Percentiles rank a stretch among this genome's conserved stretches.
These are phyloP conservation scores for Leccinum boreale DNA, from an alignment of 768 basidiomycete species.

Conservation along the genomic window DNA sequence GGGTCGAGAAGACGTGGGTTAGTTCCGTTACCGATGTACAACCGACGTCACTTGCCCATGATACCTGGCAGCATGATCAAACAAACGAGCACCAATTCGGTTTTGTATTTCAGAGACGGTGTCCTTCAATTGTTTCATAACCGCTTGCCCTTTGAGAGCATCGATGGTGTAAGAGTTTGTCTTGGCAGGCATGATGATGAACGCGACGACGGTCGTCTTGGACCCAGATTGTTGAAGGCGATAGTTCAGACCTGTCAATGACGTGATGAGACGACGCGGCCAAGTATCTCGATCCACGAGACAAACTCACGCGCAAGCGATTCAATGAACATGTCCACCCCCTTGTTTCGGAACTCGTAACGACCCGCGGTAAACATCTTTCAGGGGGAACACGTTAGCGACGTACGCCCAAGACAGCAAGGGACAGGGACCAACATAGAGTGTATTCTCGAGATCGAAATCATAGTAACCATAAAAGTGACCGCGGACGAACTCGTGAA, in stretches of 20 bases:
- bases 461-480: slow-evolving; percentile 99
- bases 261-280: background rate
- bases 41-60: slow-evolving; percentile 61
- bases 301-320: slow-evolving; percentile 73
- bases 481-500: slow-evolving; percentile 95
- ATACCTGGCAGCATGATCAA: slow-evolving; percentile 92
- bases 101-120: slow-evolving; percentile 96
- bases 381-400: slow-evolving; percentile 2
- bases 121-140: slow-evolving; percentile 93
- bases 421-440: slow-evolving; percentile 55
- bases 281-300: background rate
- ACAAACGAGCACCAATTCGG: slow-evolving; percentile 85
- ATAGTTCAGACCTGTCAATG: slow-evolving; percentile 48
- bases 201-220: slow-evolving; percentile 87
- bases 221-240: slow-evolving; percentile 62
- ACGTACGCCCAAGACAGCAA: background rate
- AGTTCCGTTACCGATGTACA: background rate
- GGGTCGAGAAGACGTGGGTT: background rate
- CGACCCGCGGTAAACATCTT: slow-evolving; percentile 99
- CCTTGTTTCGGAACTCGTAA: slow-evolving; percentile 99
- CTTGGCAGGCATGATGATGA: slow-evolving; percentile 97
- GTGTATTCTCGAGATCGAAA: slow-evolving; percentile 90
- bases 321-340: slow-evolving; percentile 99
- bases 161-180: slow-evolving; percentile 98
- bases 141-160: slow-evolving; percentile 95